phyloP scores from a whole-genome alignment of 495 filamentous ascomycete species.

The Hypoxylon perforatum region DNA sequence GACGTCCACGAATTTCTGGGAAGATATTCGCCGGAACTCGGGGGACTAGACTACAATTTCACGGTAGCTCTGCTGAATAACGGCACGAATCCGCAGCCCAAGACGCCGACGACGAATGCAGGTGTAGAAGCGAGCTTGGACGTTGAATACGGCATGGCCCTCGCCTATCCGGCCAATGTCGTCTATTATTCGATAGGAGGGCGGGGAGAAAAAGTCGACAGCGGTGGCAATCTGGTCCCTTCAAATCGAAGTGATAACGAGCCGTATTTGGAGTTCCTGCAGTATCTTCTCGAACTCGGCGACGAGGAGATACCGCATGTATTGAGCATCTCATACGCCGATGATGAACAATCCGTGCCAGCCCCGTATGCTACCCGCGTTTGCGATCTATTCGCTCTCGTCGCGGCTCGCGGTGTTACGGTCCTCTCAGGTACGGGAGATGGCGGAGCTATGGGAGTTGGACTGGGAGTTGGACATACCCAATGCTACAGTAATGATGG shows the following conservation, averaged over 20 bases:
- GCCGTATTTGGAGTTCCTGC: constrained; percentile 85
- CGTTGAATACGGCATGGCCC: constrained; percentile 72
- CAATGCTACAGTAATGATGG: constrained; percentile 76
- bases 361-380: constrained; percentile 69
- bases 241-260: constrained; percentile 70
- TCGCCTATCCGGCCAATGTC: constrained; percentile 68
- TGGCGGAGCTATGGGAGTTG: constrained; percentile 67
- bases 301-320: constrained; percentile 76
- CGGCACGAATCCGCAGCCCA: constrained; percentile 62
- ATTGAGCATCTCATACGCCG: constrained; percentile 79
- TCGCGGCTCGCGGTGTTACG: constrained; percentile 77
- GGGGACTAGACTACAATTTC: constrained; percentile 65
- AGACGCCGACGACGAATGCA: constrained; percentile 44
- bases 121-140: constrained; percentile 76
- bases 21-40: constrained; percentile 61
- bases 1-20: constrained; percentile 67
- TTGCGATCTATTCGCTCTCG: constrained; percentile 77
- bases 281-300: constrained; percentile 69
- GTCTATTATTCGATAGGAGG: constrained; percentile 76
- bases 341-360: constrained; percentile 73
- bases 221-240: constrained; percentile 58
- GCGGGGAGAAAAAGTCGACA: constrained; percentile 66
- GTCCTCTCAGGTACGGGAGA: constrained; percentile 81
- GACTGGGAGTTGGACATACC: constrained; percentile 56
- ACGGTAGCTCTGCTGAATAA: constrained; percentile 69